Evolutionary conservation across 768 basidiomycete species (phyloP).

Genomic region (Clavaria fumosa): DNA sequence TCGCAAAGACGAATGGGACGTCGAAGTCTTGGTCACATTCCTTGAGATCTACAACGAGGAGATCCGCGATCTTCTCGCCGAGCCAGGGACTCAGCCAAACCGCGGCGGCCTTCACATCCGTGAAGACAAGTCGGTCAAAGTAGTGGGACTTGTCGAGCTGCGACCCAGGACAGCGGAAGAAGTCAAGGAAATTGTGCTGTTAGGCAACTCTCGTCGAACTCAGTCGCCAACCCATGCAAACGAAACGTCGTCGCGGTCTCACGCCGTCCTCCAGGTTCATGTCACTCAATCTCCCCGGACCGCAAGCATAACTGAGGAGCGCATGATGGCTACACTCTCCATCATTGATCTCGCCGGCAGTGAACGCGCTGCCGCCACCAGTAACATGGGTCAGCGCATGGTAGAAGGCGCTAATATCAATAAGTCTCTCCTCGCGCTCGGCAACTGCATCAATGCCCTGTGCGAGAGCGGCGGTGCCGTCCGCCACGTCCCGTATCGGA

Average conservation of each 20-base stretch:
- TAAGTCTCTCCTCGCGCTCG: conserved; percentile 91
- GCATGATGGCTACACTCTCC: conserved; percentile 80
- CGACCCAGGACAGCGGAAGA: conserved; percentile 75
- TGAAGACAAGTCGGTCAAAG: conserved; percentile 88
- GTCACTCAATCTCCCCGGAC: conserved; percentile 79
- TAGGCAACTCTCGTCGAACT: conserved; percentile 77
- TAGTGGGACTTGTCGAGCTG: conserved; percentile 71
- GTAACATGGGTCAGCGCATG: conserved; percentile 97
- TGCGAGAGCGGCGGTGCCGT: conserved; percentile 83
- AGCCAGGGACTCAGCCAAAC: conserved; percentile 42
- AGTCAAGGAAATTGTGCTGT: conserved; percentile 84
- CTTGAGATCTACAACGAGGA: conserved; percentile 99
- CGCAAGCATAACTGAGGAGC: conserved; percentile 66
- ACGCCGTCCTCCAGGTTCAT: conserved; percentile 94
- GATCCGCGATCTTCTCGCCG: conserved; percentile 86
- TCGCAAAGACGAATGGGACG: conserved; percentile 68
- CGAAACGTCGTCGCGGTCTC: conserved; percentile 91
- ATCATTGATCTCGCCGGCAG: conserved; percentile 98
- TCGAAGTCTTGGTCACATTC: conserved; percentile 85
- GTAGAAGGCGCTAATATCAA: conserved; percentile 99
- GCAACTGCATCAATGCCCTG: conserved; percentile 96
- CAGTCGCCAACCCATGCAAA: conserved; percentile 95
- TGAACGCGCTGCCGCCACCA: conserved; percentile 90
- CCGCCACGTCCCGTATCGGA: conserved; percentile 91
- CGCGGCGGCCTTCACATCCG: conserved; percentile 85